A percentile compares a stretch with the other conserved stretches of the same genome.
Conservation (phyloP, 305 asterid species). For the Fraxinus platypoda region DNA sequence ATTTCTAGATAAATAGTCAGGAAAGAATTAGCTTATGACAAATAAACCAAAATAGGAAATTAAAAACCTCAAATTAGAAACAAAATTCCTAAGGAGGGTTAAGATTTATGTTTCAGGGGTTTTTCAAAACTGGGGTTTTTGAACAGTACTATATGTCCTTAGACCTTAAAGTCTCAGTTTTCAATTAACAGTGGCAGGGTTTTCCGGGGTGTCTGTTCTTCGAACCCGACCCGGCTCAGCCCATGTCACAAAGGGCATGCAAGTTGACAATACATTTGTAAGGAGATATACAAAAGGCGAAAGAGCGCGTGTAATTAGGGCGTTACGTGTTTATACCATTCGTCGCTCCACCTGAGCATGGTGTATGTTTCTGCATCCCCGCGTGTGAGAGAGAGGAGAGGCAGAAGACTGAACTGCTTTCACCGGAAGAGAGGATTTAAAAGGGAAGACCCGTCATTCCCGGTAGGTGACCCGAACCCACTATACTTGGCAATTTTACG, state of each 20-base stretch:
- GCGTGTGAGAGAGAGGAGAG: neutral
- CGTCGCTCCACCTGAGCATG: neutral
- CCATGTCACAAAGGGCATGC: neutral
- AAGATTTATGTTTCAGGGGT: constrained; percentile 29
- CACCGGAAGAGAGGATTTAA: too few relatives aligned
- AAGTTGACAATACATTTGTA: neutral
- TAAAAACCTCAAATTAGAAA: neutral
- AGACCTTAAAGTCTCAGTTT: neutral
- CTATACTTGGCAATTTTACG: too few relatives aligned
- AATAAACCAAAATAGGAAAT: neutral
- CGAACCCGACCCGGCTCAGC: neutral
- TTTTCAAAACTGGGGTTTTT: neutral
- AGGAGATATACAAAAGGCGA: neutral
- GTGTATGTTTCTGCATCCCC: neutral
- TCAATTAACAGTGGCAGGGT: neutral
- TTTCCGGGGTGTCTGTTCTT: neutral
- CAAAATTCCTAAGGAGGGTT: neutral
- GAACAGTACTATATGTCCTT: neutral
- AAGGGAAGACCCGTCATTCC: too few relatives aligned
- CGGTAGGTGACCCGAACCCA: too few relatives aligned
- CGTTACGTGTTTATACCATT: neutral
- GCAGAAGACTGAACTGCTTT: too few relatives aligned
- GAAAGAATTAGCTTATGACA: neutral
- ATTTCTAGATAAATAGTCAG: neutral
- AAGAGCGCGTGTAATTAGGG: neutral